Evolutionary conservation across 2,329 filamentous ascomycete genomes (phyloP).

Genomic region (Fusarium palustre): DNA sequence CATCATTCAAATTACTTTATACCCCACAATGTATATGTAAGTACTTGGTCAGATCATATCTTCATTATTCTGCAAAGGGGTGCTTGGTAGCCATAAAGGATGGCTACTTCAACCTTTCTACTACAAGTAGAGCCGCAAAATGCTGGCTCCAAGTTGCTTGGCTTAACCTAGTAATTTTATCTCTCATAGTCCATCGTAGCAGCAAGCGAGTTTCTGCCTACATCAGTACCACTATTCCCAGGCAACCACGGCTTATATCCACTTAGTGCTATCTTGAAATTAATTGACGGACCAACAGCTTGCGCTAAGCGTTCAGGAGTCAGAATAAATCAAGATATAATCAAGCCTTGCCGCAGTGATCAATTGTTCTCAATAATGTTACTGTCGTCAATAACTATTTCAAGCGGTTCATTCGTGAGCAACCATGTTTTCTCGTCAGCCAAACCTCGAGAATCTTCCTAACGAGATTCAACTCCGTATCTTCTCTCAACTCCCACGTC

Average conservation of each 20-base stretch:
- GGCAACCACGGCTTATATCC: neutral
- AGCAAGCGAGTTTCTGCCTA: neutral
- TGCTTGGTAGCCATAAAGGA: no score
- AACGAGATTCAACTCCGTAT: slow-evolving; percentile 11
- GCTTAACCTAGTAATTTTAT: no score
- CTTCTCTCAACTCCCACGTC: neutral
- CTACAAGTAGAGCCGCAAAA: no score
- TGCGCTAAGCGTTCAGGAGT: neutral
- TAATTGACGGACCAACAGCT: neutral
- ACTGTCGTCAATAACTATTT: no score
- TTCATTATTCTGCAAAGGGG: no score
- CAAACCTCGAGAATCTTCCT: neutral
- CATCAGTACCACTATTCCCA: neutral
- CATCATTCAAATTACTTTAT: no score
- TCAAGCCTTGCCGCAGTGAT: neutral
- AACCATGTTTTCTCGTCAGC: neutral
- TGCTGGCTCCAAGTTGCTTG: no score
- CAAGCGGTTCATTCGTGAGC: neutral
- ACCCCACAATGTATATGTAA: no score
- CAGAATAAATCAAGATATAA: neutral
- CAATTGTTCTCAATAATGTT: no score
- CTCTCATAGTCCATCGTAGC: no score
- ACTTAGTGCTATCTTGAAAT: neutral
- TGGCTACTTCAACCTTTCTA: no score
- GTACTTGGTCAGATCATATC: no score